Base-by-base conservation (phyloP, 305 asterid species). In the Fraxinus sp. region DNA sequence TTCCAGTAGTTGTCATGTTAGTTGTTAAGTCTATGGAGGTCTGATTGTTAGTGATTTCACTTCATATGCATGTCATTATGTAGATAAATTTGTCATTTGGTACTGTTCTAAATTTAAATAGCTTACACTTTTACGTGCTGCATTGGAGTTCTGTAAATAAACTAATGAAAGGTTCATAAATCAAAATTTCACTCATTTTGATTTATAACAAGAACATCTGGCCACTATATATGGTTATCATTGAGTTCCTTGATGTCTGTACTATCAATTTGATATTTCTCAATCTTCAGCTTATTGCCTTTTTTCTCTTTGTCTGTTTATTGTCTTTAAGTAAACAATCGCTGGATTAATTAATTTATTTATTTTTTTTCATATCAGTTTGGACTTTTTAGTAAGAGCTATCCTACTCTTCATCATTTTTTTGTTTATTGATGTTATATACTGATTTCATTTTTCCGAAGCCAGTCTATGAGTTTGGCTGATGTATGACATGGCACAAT, bases 121-220 rank as follows among this genome's bases (percentile, higher is more conserved):
- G 74, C 70, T 79, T 85, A 33, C 41, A 52, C 28, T 64, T 49
- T 78, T 46, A 46, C 13, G 26, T 74, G 81, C 78, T 81, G 74
- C 79, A 22, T 76, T 79, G n/a, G 36, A 37, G 72, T n/a, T 36
- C 57, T 41, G 28, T 62, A 62, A 62, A 62, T 7, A 20, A 62
- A 62, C 72, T 24, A 24, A 62, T 62, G 72, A 62, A 62, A 62
- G 73, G 73, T 3, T 22, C 30, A 66, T 32, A 66, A 66, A 66
- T 22, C 18, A 66, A 64, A 66, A 66, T 24, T 22, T 66, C 73
- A 22, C 18, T 66, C 73, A 9, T 22, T 57, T 57, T 57, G 66
- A 57, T 1, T 57, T 57, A 57, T 26, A 57, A 57, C 66, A 18
- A 18, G n/a, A 28, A 41, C 71, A 52, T 70, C 71, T 80, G 55